Evolutionary conservation across 495 filamentous ascomycete genomes (phyloP), one percentile per base, ranked within the genome.

Genomic region (Immersiella caudata): DNA sequence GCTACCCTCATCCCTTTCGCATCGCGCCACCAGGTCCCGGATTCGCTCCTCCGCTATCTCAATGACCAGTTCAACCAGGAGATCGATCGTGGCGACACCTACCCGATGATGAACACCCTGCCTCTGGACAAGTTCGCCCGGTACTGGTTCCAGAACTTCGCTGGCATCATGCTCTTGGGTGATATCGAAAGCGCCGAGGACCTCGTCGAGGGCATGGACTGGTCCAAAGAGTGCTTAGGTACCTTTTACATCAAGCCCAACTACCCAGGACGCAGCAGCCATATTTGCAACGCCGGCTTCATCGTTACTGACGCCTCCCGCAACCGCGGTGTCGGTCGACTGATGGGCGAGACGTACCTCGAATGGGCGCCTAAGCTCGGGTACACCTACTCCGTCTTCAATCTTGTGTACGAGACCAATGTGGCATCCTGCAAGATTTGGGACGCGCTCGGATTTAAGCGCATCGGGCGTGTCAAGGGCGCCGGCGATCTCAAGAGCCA

Each of bases 231-330:
- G 68, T 97, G 94, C 73, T 82, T 98, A 49, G 95, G 95, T 55
- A 97, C 93, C 70, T 99, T 97, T 74, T 97, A 96, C 76, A 91
- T 98, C 79, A 93, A 96, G 78, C 94, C 95, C 50, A 98, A 99
- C 77, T 99, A 99, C 79, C 95, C 95, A 9, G 95, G 95, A 52
- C 86, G 96, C 62, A 96, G 92, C 79, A 97, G 91, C 73, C 95
- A 99, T 81, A 88, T 99, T 64, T 97, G 95, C 81, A 99, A 96
- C 77, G 96, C 91, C 46, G 95, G 93, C 16, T 98, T 99, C 74
- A 82, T 98, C 54, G 94, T 97, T 71, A 97, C 93, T 12, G 91
- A 95, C 75, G 91, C 90, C 20, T 87, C 93, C 59, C 89, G 96
- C 69, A 96, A 96, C 77, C 88, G 89, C 64, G 95, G 95, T 71